Base-by-base conservation (phyloP, 352 stramenopile genomes). In the Thraustochytrium sp. region DNA sequence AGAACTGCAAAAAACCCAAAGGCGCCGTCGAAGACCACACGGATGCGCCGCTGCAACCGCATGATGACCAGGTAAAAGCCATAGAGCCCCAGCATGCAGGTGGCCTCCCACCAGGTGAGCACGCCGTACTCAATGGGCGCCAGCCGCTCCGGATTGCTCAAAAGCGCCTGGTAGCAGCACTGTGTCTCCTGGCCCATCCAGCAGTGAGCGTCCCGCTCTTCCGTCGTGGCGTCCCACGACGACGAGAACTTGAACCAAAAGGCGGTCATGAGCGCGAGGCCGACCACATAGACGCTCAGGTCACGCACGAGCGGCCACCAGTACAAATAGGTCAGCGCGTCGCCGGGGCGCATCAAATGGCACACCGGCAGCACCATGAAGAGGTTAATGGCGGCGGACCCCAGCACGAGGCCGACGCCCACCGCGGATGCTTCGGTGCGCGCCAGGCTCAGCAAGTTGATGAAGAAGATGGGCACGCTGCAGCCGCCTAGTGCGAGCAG, bases 271-370 rank as follows among this genome's bases (percentile, higher is more conserved):
- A 72, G 13, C 23, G 29, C 53, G 2, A 64, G 51, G n/a, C 46
- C 68, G 23, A 80, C 34, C 31, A 80, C 13, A 44, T 64, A 80
- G 29, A 80, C 48, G 2, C 21, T 49, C n/a, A 80, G 31, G 31
- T 80, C 68, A 0, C 68, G 68, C 13, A 80, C 44, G 5, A 80
- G 42, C 46, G 68, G 21, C 68, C 68, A 80, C 68, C 68, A 80
- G 53, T 80, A 80, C 3, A 80, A 2, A 16, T 46, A 51, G 21
- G 37, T 75, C 21, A 51, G 18, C 23, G 13, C 36, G 26, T 29
- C 13, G 40, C 26, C 26, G 9, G 8, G 26, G 44, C 62, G 36
- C 21, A 5, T 36, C 26, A 80, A 64, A 31, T 55, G 42, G 68
- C 48, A 61, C 34, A 80, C 40, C 8, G 68, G 68, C 36, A 80